phyloP scores from a whole-genome alignment of 1,284 basidiomycete genomes.

The Cutaneotrichosporon curvatum region DNA sequence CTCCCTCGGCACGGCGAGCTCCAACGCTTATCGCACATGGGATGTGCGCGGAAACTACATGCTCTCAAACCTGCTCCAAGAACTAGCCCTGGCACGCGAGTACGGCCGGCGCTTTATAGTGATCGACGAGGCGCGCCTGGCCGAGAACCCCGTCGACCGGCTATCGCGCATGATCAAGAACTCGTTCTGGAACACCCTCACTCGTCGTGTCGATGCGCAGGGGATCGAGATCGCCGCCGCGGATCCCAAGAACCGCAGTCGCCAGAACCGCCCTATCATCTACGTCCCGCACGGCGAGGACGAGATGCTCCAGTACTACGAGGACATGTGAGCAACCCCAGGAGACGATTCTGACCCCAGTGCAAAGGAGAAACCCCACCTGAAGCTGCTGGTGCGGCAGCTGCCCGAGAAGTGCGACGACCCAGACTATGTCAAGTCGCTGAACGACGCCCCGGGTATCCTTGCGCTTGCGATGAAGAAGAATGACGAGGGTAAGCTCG shows the following conservation, averaged over 20 bases:
- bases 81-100: slow-evolving; percentile 93
- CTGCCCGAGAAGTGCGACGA: slow-evolving; percentile 80
- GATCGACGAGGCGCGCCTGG: slow-evolving; percentile 90
- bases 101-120: slow-evolving; percentile 92
- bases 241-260: slow-evolving; percentile 92
- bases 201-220: slow-evolving; percentile 91
- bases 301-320: slow-evolving; percentile 89
- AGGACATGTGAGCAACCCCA: slow-evolving; percentile 43
- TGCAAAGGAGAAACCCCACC: slow-evolving; percentile 68
- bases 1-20: slow-evolving; percentile 89
- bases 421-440: slow-evolving; percentile 78
- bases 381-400: slow-evolving; percentile 83
- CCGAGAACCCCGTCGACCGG: slow-evolving; percentile 94
- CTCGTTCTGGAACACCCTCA: slow-evolving; percentile 97
- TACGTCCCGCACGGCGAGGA: slow-evolving; percentile 90
- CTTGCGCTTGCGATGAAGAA: slow-evolving; percentile 88
- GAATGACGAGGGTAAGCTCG: slow-evolving; percentile 71
- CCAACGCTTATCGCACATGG: slow-evolving; percentile 94
- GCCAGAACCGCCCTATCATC: slow-evolving; percentile 77
- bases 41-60: slow-evolving; percentile 96
- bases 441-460: slow-evolving; percentile 90
- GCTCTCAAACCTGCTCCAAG: slow-evolving; percentile 97
- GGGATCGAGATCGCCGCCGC: slow-evolving; percentile 93
- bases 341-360: slow-evolving; percentile 18
- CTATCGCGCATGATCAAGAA: slow-evolving; percentile 96